Evolutionary conservation across 306 rosid species (phyloP), one percentile per base, ranked within the genome.

Genomic region (Hippophae tibetana): DNA sequence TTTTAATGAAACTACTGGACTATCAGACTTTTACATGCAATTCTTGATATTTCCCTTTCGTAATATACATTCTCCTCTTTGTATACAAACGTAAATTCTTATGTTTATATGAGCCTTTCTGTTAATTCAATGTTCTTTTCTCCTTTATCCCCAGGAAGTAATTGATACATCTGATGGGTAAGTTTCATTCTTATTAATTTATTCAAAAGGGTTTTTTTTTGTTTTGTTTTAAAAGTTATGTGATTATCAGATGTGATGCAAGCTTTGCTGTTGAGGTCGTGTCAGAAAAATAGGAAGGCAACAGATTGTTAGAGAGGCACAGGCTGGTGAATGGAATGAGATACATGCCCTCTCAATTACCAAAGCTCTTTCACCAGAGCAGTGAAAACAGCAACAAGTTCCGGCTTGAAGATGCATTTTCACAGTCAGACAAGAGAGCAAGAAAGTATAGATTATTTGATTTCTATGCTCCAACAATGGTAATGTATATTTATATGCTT

Each of bases 91-190:
- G 25, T 11, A 43, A 13, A 38, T 11, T 13, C 38, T 45, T 44
- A 42, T 58, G 9, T 13, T 43, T 53, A 25, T 13, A 10, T 52
- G 43, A 31, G 38, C 5, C 72, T 72, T 12, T 54, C 52, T 42
- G 42, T n/a, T 61, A 31, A 31, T 31, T 31, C 38, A 2, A 31
- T 4, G 38, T 31, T 52, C 14, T 8, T 43, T 58, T 9, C 2
- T 43, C 49, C 47, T 44, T 70, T 76, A 47, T 38, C 81, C 78
- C 72, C 98, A 92, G 98, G 98, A 85, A 66, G 95, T 92, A 45
- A 55, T 67, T n/a, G 98, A 92, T 63, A 85, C 94, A 61, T 92
- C 96, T 55, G 96, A 93, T 67, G 98, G 98, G 98, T 87, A 79
- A 64, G 92, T 65, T 46, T 46, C 58, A 47, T 51, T 56, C 9